Evolutionary conservation across 225 moss, liverwort and hornwort genomes (phyloP).

Genomic region (Pseudoscleropodium purum): DNA sequence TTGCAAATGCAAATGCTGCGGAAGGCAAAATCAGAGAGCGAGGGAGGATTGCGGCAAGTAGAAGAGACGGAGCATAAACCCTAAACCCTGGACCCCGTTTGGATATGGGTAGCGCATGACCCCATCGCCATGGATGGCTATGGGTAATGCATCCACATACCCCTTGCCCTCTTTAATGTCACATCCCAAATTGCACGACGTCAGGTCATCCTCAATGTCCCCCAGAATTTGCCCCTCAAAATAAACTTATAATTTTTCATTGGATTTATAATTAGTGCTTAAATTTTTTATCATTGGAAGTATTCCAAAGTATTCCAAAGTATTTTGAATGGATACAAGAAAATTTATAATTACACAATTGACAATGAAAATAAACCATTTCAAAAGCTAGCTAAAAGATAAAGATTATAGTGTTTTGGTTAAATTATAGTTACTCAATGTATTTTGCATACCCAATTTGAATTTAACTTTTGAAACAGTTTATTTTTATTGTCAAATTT

Average conservation of each 20-base stretch:
- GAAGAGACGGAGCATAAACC: slow-evolving; percentile 7
- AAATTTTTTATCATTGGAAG: background rate
- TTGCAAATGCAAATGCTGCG: background rate
- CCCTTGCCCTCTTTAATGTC: background rate
- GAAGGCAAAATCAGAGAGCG: background rate
- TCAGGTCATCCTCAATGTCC: background rate
- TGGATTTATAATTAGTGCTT: background rate
- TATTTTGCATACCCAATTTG: background rate
- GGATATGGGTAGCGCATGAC: slow-evolving; percentile 26
- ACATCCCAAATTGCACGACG: background rate
- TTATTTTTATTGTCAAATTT: background rate
- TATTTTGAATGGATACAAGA: background rate
- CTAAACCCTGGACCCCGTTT: slow-evolving; percentile 33
- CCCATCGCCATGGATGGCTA: background rate
- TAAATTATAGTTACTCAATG: background rate
- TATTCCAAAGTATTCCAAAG: background rate
- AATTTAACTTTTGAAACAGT: background rate
- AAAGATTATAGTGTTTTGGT: rapidly evolving
- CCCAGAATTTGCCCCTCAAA: background rate
- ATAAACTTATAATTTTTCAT: background rate
- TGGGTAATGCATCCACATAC: background rate
- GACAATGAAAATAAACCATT: rapidly evolving
- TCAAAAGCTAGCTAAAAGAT: background rate
- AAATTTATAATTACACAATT: too few relatives aligned
- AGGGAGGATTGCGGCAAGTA: background rate